Evolutionary conservation across 2,329 filamentous ascomycete genomes (phyloP), one percentile per base, ranked within the genome.

Genomic region (Tolypocladium ophioglossoides): DNA sequence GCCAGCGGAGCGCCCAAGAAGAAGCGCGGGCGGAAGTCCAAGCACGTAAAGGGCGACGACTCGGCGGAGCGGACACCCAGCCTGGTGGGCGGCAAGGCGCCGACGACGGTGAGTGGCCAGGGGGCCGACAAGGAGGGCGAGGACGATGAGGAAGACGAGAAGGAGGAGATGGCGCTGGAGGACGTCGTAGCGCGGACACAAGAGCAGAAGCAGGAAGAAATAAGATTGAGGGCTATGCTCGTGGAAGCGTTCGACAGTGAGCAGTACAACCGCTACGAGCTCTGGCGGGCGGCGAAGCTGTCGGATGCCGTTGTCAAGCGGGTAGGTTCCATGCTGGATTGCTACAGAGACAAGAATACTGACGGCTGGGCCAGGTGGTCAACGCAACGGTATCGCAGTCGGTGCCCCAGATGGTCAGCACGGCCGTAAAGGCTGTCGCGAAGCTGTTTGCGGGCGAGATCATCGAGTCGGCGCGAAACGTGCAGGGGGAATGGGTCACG

Each of bases 301-400:
- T 79, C 82, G 24, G 84, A 86, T 59, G 78, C 83, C 8, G 83
- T 85, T 20, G 84, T 91, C 55, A 80, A 87, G 64, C 78, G 84
- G 63, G 83, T 85, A 72, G 55, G 78, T 68, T 50, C 20, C 6
- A 2, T 27, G 12, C 34, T 27, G 16, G 6, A n/a, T 50, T 34
- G 32, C 32, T 49, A 16, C 35, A 27, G 20, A 16, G 37, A 16
- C 48, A 8, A 32, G 27, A 7, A 30, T 12, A 14, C 44, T 48
- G 18, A 48, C 44, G 18, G 44, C 44, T 20, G 44, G 16, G 9
- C 5, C 56, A 85, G 78, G 80, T 91, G 57, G 85, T 90, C 65
- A 92, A 91, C 64, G 86, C 87, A 55, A 89, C 87, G 2, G 84
- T 91, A 10, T 89, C 86, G 0, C 88, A 91, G 66, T 90, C 86